Base-by-base conservation (phyloP, 768 basidiomycete genomes). In the Rhodotorula sphaerocarpa region DNA sequence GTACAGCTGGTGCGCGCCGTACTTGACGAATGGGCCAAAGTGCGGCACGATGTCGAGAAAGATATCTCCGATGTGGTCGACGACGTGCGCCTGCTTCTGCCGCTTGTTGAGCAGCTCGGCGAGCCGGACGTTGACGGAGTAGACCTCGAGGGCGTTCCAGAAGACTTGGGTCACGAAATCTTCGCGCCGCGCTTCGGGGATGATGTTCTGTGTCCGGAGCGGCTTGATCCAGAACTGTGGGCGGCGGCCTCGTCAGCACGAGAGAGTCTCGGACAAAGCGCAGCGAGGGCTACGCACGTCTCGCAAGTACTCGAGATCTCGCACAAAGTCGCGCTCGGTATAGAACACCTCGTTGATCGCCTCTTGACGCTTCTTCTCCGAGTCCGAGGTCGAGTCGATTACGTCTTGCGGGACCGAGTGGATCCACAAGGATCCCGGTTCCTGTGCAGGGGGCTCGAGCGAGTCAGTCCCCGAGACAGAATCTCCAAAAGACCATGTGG, bases 271-370 rank as follows among this genome's bases (percentile, higher is more conserved):
- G 36, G 3, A 3, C 31, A 44, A 43, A 18, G 72, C 41, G 57
- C 23, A 47, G 27, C 31, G 1, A 11, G 36, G 15, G 11, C n/a
- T n/a, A 59, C 88, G 71, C 72, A 93, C 88, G 74, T 97, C 93
- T 66, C 92, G 86, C 50, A 99, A 81, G 73, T 97, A 97, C 76
- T 99, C 95, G 83, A 97, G 83, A 76, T 96, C 95, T 59, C 90
- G 82, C 48, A 99, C 92, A 75, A 99, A 97, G 77, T 97, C 95
- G 31, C 92, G 82, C 74, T 97, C 95, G 12, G 95, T 99, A 67
- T 83, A 83, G 59, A 83, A 85, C 41, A 95, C 89, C 78, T 99
- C 95, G 73, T 97, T 96, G 78, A 99, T 97, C 27, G 90, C 89
- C 75, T 99, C 95, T 74, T 97, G 93, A 3, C 93, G 82, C 75